Base-by-base conservation (phyloP, 2,329 filamentous ascomycete genomes). In the Podosphaera xanthii region DNA sequence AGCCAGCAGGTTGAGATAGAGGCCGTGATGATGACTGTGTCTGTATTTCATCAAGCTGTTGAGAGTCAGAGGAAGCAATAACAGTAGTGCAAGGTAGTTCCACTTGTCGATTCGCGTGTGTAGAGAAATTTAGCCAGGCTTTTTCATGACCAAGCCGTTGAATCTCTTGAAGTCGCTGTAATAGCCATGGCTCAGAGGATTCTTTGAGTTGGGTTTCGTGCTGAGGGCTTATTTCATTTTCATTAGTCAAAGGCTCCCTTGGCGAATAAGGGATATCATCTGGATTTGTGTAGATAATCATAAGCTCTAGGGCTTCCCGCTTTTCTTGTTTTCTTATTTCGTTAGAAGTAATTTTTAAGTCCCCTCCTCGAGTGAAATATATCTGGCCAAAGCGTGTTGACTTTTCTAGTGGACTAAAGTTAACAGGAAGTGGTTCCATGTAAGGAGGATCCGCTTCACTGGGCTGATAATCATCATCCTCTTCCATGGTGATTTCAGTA, bases 291-390 rank as follows among this genome's bases (percentile, higher is more conserved):
- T 70, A 70, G 31, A 69, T 62, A 42, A 67, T 77, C 76, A 84
- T 80, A 40, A 84, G 72, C 64, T 81, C 79, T 9, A 73, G 73
- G 54, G 75, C 75, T 65, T 83, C 80, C 34, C 80, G 76, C 54
- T 78, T 74, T 5, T 73, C 72, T 67, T 82, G 81, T 33, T 71
- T 67, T 61, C 75, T 73, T 63, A 80, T 77, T 67, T 83, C 77
- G 0, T 75, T 72, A 0, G 80, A 82, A 22, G 72, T 70, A 40
- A 83, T 75, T 0, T 69, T 66, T 34, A 75, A 69, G 4, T 70
- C 66, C 34, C 81, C 81, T 12, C 78, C 79, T 52, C 79, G 73
- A 3, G 76, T 81, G 36, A 72, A 70, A 63, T 73, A 83, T 44
- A 72, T 77, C 73, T 54, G 71, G 2, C 75, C 70, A 8, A 82